Evolutionary conservation across 78 protist genomes (phyloP), one percentile per base, ranked within the genome.

Genomic region (Dictyostelium brefeldianum): DNA sequence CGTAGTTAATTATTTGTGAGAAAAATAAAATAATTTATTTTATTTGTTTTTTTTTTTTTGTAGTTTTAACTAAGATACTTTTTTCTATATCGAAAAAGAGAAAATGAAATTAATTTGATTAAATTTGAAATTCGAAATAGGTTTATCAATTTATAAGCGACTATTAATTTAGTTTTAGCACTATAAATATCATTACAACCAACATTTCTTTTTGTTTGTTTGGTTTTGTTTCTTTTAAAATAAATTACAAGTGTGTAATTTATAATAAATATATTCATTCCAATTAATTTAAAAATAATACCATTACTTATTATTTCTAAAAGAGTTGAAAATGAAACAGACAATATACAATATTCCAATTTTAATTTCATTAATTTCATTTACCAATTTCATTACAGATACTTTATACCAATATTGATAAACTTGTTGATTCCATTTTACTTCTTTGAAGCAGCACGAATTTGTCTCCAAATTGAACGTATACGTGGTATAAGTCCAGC

Each of bases 401-500:
- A 56, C 17, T 20, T 20, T 59, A 59, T 22, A 59, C 8, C 69
- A 59, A 57, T n/a, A n/a, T 36, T 36, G 43, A 36, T 36, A 36
- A 36, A 36, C 43, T 36, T 36, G 43, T 36, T 36, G 43, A 36
- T 36, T 36, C 43, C 43, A 36, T 9, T 59, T 59, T 59, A 59
- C 1, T 59, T 59, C 69, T 59, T 31, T 29, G 73, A 22, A 1
- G n/a, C 8, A n/a, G 90, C 80, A 65, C 83, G 82, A 4, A 87
- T 27, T 87, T 87, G 74, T 62, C 59, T 22, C 92, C 92, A 87
- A 4, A 50, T 41, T 36, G 75, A 59, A 31, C 25, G 41, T 20
- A 87, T 87, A 48, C 77, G 75, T 46, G 50, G 18, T 18, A 57
- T 70, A 1, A 87, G 65, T 62, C 64, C 92, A 7, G 92, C 83